Conservation (phyloP, 2,329 filamentous ascomycete genomes). For the Talaromyces atroroseus region DNA sequence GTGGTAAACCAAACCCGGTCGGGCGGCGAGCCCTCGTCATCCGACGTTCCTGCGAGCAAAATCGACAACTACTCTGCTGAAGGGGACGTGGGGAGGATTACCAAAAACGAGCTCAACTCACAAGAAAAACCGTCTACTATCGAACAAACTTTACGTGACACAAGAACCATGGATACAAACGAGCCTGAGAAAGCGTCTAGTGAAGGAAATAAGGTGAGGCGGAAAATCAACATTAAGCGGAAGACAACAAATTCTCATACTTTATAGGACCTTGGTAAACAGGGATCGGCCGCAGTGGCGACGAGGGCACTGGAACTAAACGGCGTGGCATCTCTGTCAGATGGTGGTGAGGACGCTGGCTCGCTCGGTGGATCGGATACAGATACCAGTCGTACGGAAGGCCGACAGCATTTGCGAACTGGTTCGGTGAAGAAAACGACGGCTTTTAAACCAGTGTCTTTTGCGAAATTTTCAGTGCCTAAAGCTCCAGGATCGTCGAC, state of each 20-base stretch:
- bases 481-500: constrained; percentile 55
- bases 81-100: constrained; percentile 41
- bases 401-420: constrained; percentile 42
- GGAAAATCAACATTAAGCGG: not conserved
- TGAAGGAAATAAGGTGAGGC: constrained; percentile 28
- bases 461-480: constrained; percentile 61
- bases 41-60: constrained; percentile 61
- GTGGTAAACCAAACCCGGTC: constrained; percentile 67
- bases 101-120: constrained; percentile 34
- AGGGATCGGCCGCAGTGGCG: constrained; percentile 28
- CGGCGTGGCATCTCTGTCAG: constrained; percentile 31
- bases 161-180: constrained; percentile 18
- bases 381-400: constrained; percentile 54
- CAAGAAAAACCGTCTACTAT: constrained; percentile 23
- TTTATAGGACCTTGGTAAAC: constrained; percentile 11
- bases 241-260: constrained; percentile 7
- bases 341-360: constrained; percentile 35
- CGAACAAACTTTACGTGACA: constrained; percentile 21
- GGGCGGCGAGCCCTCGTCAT: constrained; percentile 58
- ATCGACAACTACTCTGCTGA: constrained; percentile 50
- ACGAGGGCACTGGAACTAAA: constrained; percentile 36
- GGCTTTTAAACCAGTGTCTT: constrained; percentile 61
- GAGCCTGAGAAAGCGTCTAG: constrained; percentile 23
- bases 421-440: constrained; percentile 55
- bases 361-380: constrained; percentile 55